Conservation (phyloP, 306 rosid species). For the Arachis stenosperma region DNA sequence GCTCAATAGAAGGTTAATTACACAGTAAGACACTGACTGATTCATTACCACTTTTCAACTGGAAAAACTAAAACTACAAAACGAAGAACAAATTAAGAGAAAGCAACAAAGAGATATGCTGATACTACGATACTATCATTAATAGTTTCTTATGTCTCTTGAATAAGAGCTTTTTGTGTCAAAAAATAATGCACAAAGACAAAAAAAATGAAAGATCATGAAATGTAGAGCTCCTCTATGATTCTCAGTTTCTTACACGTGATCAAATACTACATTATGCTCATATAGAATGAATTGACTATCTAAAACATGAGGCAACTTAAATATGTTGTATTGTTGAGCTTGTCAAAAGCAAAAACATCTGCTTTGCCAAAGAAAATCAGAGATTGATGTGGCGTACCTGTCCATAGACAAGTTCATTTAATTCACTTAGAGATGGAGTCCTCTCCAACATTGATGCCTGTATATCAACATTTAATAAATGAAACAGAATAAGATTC, state of each 20-base stretch:
- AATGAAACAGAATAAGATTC: conserved; percentile 39
- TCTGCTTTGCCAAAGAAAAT: conserved; percentile 14
- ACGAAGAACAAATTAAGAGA: too few relatives aligned
- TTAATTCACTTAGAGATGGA: conserved; percentile 90
- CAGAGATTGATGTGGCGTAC: conserved; percentile 48
- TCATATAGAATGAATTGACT: conserved; percentile 8
- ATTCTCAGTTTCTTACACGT: neutral
- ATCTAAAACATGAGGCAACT: conserved; percentile 27
- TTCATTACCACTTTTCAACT: conserved; percentile 8
- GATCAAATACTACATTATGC: conserved; percentile 21
- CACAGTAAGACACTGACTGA: conserved; percentile 13
- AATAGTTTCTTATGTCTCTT: neutral
- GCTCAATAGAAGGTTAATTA: conserved; percentile 28
- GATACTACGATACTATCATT: neutral
- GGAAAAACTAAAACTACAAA: too few relatives aligned
- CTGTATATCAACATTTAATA: conserved; percentile 56
- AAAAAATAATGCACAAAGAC: neutral
- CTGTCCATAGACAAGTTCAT: conserved; percentile 94
- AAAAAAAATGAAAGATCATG: conserved; percentile 24
- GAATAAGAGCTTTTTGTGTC: neutral
- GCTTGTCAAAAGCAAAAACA: conserved; percentile 25
- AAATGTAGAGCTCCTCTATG: conserved; percentile 4
- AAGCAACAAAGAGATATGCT: too few relatives aligned
- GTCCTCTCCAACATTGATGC: conserved; percentile 88
- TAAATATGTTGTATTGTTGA: conserved; percentile 31